Base-by-base conservation (phyloP, 129 eudicot species). In the Rutidosis leptorrhynchoides region DNA sequence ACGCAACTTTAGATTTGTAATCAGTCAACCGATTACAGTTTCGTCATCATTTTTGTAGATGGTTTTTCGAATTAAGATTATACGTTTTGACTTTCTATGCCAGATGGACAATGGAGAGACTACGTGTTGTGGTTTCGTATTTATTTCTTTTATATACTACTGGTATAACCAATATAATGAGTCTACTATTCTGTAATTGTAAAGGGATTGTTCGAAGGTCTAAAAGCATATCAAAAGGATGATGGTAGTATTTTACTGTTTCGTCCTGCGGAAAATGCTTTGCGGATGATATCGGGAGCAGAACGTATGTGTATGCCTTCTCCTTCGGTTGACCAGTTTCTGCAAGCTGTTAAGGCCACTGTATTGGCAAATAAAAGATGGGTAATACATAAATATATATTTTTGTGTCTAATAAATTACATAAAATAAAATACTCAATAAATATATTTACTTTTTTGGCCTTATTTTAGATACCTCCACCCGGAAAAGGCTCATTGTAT, bases 251-350 rank as follows among this genome's bases (percentile, higher is more conserved):
- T 94, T 26, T 83, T 94, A 75, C 80, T 94, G 23, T 94, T 94
- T 70, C 97, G 99, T 30, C 97, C 97, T 0, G 86, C 82, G 65
- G 97, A 94, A 79, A 94, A 94, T 83, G 99, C 95, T n/a, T 17
- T 57, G 58, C 72, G 99, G 43, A 70, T 94, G 85, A 84, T 81
- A 58, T 51, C 45, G 53, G 99, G 99, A 49, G 95, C 99, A 19
- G 95, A 89, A 53, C 91, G 99, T 59, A 89, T 94, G 95, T 94
- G 99, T 82, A 94, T 89, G 99, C 90, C 97, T 72, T 77, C 97
- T 51, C 99, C 93, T 24, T 76, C 93, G 40, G 88, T 89, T 71
- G 99, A 89, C 17, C 97, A 94, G 72, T 94, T 94, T 70, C 28
- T 94, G 62, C 89, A 86, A 81, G 99, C 99, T 58, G 99, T 94